Percentiles rank a stretch among this genome's conserved stretches.
These are phyloP conservation scores for Lactarius pseudohatsudake DNA, from an alignment of 768 basidiomycete species.

Conservation along the genomic window DNA sequence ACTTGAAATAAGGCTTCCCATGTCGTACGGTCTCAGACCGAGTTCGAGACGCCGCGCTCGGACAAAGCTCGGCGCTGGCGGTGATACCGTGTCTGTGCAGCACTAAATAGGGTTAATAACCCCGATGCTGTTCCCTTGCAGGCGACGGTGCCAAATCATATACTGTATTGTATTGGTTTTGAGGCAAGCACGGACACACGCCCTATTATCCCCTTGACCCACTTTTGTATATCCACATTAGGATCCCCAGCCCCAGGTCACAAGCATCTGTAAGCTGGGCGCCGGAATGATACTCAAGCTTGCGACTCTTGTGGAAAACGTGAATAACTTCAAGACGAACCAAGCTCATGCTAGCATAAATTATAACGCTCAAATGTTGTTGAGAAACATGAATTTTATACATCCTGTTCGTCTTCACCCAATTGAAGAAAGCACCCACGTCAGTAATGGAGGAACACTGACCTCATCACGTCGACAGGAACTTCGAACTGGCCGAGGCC, in stretches of 20 bases:
- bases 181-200: neutral
- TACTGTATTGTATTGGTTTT: neutral
- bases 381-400: conserved; percentile 17
- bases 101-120: neutral
- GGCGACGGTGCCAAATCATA: neutral
- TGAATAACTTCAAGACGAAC: conserved; percentile 4
- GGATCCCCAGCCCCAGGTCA: neutral
- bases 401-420: conserved; percentile 9
- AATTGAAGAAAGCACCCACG: too few relatives aligned
- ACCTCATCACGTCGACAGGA: too few relatives aligned
- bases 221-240: too few relatives aligned
- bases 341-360: conserved; percentile 1
- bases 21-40: conserved; percentile 10
- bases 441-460: too few relatives aligned
- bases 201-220: neutral
- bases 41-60: neutral
- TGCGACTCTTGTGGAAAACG: conserved; percentile 5
- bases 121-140: neutral
- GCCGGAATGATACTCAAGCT: conserved; percentile 2
- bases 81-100: neutral
- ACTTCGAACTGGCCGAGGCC: too few relatives aligned
- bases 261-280: neutral
- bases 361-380: neutral
- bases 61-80: neutral
- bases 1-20: neutral